Conservation (phyloP, 2,329 filamentous ascomycete species). For the Talaromyces sp. region DNA sequence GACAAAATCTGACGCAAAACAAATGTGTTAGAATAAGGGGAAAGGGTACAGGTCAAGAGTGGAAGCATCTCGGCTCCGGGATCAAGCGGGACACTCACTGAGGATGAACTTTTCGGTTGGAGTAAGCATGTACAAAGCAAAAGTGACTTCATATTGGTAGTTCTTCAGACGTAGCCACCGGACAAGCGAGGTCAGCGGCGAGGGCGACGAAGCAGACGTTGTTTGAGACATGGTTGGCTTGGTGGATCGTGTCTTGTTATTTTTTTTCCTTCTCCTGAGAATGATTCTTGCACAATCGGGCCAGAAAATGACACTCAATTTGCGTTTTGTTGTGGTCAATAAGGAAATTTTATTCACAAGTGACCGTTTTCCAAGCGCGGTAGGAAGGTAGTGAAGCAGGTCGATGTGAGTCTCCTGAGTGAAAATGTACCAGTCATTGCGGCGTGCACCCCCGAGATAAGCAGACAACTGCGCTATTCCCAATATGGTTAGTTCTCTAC, state of each 20-base stretch:
- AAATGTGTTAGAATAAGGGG: neutral
- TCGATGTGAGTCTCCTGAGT: neutral
- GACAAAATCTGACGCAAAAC: conserved; percentile 64
- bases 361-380: neutral
- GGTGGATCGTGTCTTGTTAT: neutral
- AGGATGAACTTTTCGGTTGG: conserved; percentile 95
- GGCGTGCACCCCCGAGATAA: neutral
- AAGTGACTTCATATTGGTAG: conserved; percentile 97
- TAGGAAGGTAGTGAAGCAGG: neutral
- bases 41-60: neutral
- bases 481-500: no score
- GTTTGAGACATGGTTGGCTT: neutral
- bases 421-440: neutral
- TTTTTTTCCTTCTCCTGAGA: neutral
- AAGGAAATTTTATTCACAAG: neutral
- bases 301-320: neutral
- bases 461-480: no score
- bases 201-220: conserved; percentile 15
- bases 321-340: neutral
- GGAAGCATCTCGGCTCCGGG: neutral
- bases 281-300: neutral
- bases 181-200: conserved; percentile 51
- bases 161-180: conserved; percentile 91
- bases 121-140: conserved; percentile 94
- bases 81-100: conserved; percentile 56